A percentile compares a stretch with the other conserved stretches of the same genome.
These are phyloP conservation scores for Medicago lupulina DNA, from an alignment of 306 rosid genomes.

Conservation along the genomic window DNA sequence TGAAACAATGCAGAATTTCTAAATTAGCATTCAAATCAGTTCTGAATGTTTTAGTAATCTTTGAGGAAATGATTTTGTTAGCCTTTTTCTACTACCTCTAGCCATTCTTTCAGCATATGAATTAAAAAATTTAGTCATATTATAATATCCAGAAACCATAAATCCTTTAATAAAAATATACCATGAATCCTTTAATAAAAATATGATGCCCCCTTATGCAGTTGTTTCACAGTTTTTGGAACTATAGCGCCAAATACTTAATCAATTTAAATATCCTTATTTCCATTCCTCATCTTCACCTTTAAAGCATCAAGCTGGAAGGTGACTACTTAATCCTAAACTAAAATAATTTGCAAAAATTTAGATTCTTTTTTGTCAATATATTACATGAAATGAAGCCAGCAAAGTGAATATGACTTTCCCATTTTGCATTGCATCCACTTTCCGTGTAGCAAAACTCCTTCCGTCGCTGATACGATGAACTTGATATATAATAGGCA, in stretches of 20 bases:
- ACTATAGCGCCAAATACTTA: too few species aligned
- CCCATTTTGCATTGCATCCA: slow-evolving; percentile 91
- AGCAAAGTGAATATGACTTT: slow-evolving; percentile 73
- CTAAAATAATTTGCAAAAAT: slow-evolving; percentile 18
- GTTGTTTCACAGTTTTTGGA: too few species aligned
- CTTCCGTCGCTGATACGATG: slow-evolving; percentile 81
- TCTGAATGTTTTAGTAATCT: slow-evolving; percentile 11
- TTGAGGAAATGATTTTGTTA: slow-evolving; percentile 12
- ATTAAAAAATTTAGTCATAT: slow-evolving; percentile 8
- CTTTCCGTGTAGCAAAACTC: slow-evolving; percentile 84
- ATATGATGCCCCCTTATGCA: too few species aligned
- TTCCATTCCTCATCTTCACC: too few species aligned
- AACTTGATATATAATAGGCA: slow-evolving; percentile 85
- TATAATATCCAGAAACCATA: slow-evolving; percentile 22
- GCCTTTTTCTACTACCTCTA: slow-evolving; percentile 1
- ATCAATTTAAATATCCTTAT: too few species aligned
- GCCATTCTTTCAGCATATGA: slow-evolving; percentile 16
- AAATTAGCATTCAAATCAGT: slow-evolving; percentile 18
- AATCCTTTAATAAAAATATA: background rate
- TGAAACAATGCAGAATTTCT: slow-evolving; percentile 5
- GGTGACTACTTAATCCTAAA: background rate
- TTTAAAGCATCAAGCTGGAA: background rate
- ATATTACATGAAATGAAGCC: slow-evolving; percentile 87
- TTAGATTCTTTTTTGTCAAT: slow-evolving; percentile 17
- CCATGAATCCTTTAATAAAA: background rate